A percentile compares a stretch with the other conserved stretches of the same genome.
phyloP scores from a whole-genome alignment of 2,329 filamentous ascomycete species.

The Colletotrichum phormii region DNA sequence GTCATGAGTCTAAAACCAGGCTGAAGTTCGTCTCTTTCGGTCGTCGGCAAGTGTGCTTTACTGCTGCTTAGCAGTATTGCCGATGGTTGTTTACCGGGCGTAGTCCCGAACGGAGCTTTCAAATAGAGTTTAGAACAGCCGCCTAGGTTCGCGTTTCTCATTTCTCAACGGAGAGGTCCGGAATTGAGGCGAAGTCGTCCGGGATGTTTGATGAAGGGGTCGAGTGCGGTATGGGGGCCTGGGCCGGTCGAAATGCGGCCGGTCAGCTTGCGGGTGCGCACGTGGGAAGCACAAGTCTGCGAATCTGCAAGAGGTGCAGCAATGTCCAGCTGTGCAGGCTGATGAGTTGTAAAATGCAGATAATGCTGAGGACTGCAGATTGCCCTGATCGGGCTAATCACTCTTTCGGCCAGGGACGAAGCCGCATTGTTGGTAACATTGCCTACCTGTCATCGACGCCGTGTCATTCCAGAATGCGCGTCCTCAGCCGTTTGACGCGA shows the following conservation, averaged over 20 bases:
- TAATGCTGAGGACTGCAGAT: not conserved
- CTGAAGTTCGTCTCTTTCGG: not conserved
- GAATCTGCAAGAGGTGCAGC: conserved; percentile 30
- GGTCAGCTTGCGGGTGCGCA: conserved; percentile 17
- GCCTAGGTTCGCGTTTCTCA: not conserved
- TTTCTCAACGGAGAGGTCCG: conserved; percentile 20
- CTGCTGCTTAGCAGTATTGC: not conserved
- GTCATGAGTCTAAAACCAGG: not conserved
- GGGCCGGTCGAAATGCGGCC: conserved; percentile 21
- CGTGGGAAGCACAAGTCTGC: not conserved
- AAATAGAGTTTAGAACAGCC: conserved; percentile 17
- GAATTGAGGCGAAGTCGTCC: conserved; percentile 16
- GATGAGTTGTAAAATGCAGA: not conserved
- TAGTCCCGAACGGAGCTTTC: conserved; percentile 7
- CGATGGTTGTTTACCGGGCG: conserved; percentile 8
- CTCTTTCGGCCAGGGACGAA: conserved; percentile 1
- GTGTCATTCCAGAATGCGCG: conserved; percentile 19
- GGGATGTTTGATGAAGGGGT: conserved; percentile 31
- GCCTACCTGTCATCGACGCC: not conserved
- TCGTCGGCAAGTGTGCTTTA: not conserved
- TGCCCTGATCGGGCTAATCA: not conserved
- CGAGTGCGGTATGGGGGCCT: conserved; percentile 18
- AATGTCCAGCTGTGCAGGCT: conserved; percentile 19
- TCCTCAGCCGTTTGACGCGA: not conserved
- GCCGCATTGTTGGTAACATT: not conserved